phyloP scores from a whole-genome alignment of 148 eudicot species.

The Amaranthus hypochondriacus region DNA sequence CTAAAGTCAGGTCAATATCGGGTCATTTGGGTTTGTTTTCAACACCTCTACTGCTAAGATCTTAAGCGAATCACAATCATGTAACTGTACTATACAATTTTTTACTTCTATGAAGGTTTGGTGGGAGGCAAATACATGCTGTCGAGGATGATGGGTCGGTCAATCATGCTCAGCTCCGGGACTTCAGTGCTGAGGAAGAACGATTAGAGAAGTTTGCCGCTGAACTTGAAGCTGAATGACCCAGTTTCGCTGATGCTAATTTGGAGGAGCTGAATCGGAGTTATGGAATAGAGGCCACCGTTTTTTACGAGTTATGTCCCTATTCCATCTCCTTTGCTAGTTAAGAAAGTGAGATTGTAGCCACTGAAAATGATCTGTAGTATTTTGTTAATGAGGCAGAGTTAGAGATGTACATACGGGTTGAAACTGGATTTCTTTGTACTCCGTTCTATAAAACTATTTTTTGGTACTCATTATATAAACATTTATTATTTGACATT shows the following conservation, averaged over 20 bases:
- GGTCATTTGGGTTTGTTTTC: background rate
- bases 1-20: background rate
- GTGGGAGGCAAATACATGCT: constrained; percentile 73
- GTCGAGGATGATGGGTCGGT: constrained; percentile 78
- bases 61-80: background rate
- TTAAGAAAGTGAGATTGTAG: background rate
- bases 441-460: background rate
- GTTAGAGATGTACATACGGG: constrained; percentile 10
- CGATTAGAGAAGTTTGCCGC: constrained; percentile 79
- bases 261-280: background rate
- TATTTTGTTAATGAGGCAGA: background rate
- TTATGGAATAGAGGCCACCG: no score
- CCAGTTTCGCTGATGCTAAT: background rate
- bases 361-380: background rate
- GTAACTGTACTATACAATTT: background rate
- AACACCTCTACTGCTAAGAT: background rate
- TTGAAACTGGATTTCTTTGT: constrained; percentile 1
- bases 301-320: no score
- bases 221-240: constrained; percentile 73
- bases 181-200: constrained; percentile 59
- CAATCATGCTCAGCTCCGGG: constrained; percentile 70
- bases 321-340: background rate
- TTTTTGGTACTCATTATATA: background rate
- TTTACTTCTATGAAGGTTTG: constrained; percentile 54
- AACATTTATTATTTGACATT: background rate